Conservation (phyloP, 306 rosid species). For the Trifolium repens region DNA sequence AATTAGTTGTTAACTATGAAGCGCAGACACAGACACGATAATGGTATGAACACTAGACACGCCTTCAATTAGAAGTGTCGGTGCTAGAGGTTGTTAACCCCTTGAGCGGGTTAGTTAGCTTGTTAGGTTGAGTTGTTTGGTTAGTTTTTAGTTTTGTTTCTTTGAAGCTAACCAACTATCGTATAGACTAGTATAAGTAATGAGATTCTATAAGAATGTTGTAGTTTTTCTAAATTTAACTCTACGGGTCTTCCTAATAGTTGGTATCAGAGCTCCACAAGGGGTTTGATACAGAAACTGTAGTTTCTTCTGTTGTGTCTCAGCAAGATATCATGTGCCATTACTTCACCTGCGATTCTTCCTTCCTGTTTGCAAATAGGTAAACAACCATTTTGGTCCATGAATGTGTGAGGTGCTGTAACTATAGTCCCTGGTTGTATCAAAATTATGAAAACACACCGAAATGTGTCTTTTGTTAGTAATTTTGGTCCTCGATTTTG, state of each 20-base stretch:
- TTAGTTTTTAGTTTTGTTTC: not conserved
- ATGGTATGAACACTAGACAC: not conserved
- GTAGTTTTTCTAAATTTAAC: not conserved
- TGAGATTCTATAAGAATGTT: not conserved
- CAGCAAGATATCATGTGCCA: not conserved
- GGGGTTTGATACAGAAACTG: not conserved
- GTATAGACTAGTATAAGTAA: not conserved
- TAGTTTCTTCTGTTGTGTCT: not conserved
- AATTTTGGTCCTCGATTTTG: too few relatives aligned
- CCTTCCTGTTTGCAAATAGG: not conserved
- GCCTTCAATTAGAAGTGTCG: too few relatives aligned
- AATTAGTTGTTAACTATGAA: not conserved
- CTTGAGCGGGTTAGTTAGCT: not conserved
- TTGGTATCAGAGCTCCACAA: not conserved
- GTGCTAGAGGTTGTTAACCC: not conserved
- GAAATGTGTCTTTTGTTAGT: too few relatives aligned
- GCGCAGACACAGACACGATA: not conserved
- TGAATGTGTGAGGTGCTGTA: too few relatives aligned
- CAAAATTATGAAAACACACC: too few relatives aligned
- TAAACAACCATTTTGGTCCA: too few relatives aligned
- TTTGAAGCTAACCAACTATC: not conserved
- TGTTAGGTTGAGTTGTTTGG: not conserved
- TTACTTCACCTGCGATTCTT: not conserved
- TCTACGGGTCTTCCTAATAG: not conserved
- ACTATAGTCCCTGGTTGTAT: too few relatives aligned